These are phyloP conservation scores for Chlorociboria aeruginascens DNA, from an alignment of 495 filamentous ascomycete species.

Conservation along the genomic window DNA sequence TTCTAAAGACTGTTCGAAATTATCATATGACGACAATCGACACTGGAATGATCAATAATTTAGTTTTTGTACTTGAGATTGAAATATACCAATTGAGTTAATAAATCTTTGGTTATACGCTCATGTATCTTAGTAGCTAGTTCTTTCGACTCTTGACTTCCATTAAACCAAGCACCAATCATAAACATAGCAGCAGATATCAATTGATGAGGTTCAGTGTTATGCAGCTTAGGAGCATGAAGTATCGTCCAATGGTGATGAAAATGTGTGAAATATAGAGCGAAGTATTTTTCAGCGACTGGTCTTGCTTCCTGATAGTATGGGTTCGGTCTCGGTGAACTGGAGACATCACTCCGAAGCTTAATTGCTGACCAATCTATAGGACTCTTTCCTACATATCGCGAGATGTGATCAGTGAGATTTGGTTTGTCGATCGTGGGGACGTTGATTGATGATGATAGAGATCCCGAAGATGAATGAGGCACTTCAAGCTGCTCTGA, in stretches of 20 bases:
- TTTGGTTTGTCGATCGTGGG: neutral
- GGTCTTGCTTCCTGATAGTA: neutral
- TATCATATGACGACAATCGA: slow-evolving; percentile 4
- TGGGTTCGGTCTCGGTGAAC: no score
- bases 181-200: slow-evolving; percentile 9
- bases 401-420: neutral
- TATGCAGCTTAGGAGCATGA: slow-evolving; percentile 8
- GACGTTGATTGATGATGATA: neutral
- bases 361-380: slow-evolving; percentile 6
- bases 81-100: neutral
- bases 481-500: neutral
- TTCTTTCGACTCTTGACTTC: slow-evolving; percentile 4
- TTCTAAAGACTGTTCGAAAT: slow-evolving; percentile 1
- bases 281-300: slow-evolving; percentile 1
- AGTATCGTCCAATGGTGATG: slow-evolving; percentile 16
- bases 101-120: slow-evolving; percentile 5
- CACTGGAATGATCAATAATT: slow-evolving; percentile 1
- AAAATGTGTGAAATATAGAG: slow-evolving; percentile 9
- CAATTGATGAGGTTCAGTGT: neutral
- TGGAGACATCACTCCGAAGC: neutral
- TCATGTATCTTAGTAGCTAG: slow-evolving; percentile 7
- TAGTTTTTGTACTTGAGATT: neutral
- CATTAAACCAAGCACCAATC: slow-evolving; percentile 16
- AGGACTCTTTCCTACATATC: neutral
- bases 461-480: neutral